Conservation (phyloP, 805 yeast species). For the Blastobotrys muscicola region DNA sequence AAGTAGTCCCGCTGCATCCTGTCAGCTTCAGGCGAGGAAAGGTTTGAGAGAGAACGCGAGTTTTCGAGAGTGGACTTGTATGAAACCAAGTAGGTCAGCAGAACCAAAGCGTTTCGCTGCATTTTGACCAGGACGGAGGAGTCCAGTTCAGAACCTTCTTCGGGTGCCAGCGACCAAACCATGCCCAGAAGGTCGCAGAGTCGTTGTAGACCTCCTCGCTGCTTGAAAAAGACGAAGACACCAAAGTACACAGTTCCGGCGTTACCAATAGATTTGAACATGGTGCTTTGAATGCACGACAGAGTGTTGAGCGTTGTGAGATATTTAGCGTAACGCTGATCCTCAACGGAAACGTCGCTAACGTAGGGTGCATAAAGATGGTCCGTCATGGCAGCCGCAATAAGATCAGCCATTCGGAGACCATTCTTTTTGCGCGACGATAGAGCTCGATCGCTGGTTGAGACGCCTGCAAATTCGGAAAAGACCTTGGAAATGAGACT, state of each 20-base stretch:
- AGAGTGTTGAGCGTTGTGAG: conserved; percentile 11
- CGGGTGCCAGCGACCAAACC: conserved; percentile 13
- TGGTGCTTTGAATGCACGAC: conserved; percentile 8
- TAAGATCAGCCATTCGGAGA: conserved; percentile 19
- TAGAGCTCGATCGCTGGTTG: conserved; percentile 14
- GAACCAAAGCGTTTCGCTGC: conserved; percentile 17
- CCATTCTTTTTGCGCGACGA: conserved; percentile 18
- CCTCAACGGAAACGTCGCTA: conserved; percentile 6
- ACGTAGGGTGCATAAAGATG: conserved; percentile 12
- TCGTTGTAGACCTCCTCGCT: conserved; percentile 21
- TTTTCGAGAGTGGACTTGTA: conserved; percentile 22
- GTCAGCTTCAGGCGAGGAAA: conserved; percentile 18
- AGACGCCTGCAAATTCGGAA: conserved; percentile 13
- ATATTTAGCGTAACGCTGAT: conserved; percentile 6
- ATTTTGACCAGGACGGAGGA: conserved; percentile 5
- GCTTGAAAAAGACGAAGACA: conserved; percentile 23
- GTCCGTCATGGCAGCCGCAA: conserved; percentile 16
- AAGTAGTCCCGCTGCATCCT: conserved; percentile 19
- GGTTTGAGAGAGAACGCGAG: conserved; percentile 14
- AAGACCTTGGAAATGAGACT: conserved; percentile 11
- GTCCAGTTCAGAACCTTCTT: conserved; percentile 4
- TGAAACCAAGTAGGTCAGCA: conserved; percentile 17
- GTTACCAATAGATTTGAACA: conserved; percentile 13
- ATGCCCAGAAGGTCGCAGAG: conserved; percentile 15
- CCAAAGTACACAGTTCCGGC: conserved; percentile 9